Base-by-base conservation (phyloP, 176 grass and related monocot genomes). In the Carex parvula region DNA sequence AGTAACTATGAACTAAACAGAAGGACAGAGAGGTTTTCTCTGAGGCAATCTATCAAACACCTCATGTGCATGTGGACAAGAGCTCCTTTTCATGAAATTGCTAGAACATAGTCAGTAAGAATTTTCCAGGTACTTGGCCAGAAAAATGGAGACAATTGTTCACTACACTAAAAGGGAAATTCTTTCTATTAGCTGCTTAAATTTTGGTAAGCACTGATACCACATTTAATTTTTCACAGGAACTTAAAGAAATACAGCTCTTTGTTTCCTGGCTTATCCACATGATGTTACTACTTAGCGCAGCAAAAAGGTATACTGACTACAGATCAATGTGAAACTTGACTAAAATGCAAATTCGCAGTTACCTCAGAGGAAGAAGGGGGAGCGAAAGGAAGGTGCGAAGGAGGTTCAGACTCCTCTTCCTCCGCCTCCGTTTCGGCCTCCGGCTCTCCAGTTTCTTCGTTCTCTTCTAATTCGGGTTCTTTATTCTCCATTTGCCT, bases 311-410 rank as follows among this genome's bases (percentile, higher is more conserved):
- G 61, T 30, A 41, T 13, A 64, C 54, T 61, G 2, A 62, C 8
- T 22, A 62, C n/a, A 22, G 7, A 62, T 62, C 1, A 62, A 62
- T 11, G 8, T 62, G 20, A 30, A 35, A 67, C 64, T 16, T 35
- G 64, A 14, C 3, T 66, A 13, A 66, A 66, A 29, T 35, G 11
- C 29, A 66, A 67, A 17, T 46, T 12, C 18, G 17, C 10, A 48
- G 33, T 20, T 85, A 95, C 95, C 91, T 95, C 91, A 44, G 95
- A 29, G 20, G 44, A 86, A 59, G 86, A 79, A 10, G 89, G 89
- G 14, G 80, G 80, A 53, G 93, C 86, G 70, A 98, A 87, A 64
- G 96, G 96, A 17, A 98, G 96, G 61, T 98, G 93, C 18, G 81
- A 85, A 41, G 91, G 86, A 82, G 89, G 85, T 16, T 87, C 90